Percentiles rank a stretch among this genome's conserved stretches.
phyloP scores from a whole-genome alignment of 257 asterid genomes.

The Przewalskia tangutica region DNA sequence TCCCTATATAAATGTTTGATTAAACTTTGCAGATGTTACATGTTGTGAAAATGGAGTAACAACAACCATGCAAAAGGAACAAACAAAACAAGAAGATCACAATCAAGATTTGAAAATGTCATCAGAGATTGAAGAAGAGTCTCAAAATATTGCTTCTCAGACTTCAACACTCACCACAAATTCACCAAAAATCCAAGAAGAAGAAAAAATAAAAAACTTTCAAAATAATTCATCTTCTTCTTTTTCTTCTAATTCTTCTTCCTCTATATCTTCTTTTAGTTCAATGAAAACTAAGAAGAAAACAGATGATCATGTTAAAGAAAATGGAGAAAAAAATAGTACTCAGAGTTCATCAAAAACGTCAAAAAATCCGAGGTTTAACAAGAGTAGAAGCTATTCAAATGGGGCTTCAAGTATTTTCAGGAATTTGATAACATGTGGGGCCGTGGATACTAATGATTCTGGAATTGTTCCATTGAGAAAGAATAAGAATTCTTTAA shows the following conservation, averaged over 20 bases:
- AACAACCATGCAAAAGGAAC: conserved; percentile 21
- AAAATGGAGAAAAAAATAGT: conserved; percentile 3
- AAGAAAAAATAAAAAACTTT: conserved; percentile 2
- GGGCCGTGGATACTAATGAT: conserved; percentile 57
- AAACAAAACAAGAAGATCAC: conserved; percentile 18
- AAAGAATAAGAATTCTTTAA: neutral
- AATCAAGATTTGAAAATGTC: conserved; percentile 31
- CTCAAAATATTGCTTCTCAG: conserved; percentile 16
- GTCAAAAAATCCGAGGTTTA: neutral
- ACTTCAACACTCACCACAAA: conserved; percentile 57
- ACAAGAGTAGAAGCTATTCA: conserved; percentile 37
- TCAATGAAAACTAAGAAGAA: conserved; percentile 18
- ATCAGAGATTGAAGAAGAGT: conserved; percentile 56
- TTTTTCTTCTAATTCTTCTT: conserved; percentile 12
- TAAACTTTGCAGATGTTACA: conserved; percentile 6
- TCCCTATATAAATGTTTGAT: neutral
- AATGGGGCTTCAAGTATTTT: conserved; percentile 37
- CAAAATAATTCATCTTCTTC: conserved; percentile 6
- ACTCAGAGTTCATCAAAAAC: neutral
- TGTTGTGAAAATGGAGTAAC: conserved; percentile 13
- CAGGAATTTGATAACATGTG: conserved; percentile 55
- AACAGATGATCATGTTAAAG: conserved; percentile 14
- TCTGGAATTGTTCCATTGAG: conserved; percentile 30
- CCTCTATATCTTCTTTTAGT: neutral
- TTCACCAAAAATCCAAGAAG: conserved; percentile 24